A percentile compares a stretch with the other conserved stretches of the same genome.
phyloP scores from a whole-genome alignment of 2,329 filamentous ascomycete genomes.

The Talaromyces funiculosus region DNA sequence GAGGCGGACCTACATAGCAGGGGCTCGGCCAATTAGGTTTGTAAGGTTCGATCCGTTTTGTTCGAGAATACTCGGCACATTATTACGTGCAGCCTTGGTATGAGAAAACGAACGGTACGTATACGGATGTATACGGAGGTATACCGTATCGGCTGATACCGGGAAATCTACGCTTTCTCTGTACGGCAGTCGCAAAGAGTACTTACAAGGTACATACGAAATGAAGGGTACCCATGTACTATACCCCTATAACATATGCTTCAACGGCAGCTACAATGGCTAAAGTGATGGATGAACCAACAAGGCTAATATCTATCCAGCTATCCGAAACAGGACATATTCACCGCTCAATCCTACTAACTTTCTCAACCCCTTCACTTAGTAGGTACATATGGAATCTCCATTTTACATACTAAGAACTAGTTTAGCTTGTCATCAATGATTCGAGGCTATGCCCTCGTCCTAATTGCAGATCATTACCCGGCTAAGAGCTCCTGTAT shows the following conservation, averaged over 20 bases:
- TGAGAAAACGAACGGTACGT: too few species aligned
- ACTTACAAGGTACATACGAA: background rate
- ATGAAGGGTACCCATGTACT: background rate
- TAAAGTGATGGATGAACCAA: background rate
- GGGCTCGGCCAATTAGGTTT: background rate
- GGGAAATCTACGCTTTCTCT: background rate
- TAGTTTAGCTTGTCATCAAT: background rate
- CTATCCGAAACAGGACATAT: background rate
- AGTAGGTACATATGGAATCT: background rate
- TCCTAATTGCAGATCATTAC: constrained; percentile 8
- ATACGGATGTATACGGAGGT: background rate
- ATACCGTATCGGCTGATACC: background rate
- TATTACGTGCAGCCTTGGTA: background rate
- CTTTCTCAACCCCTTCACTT: background rate
- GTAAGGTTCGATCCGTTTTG: background rate
- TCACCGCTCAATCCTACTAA: background rate
- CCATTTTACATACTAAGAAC: background rate
- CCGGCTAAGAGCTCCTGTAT: background rate
- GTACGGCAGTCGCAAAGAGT: background rate
- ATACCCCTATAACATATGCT: background rate
- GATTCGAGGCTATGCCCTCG: background rate
- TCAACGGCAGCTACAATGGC: background rate
- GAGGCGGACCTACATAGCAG: background rate
- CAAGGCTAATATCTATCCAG: background rate
- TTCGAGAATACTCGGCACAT: background rate